Percentiles rank a stretch among this genome's conserved stretches.
These are phyloP conservation scores for Russula sp. DNA, from an alignment of 768 basidiomycete species.

Conservation along the genomic window DNA sequence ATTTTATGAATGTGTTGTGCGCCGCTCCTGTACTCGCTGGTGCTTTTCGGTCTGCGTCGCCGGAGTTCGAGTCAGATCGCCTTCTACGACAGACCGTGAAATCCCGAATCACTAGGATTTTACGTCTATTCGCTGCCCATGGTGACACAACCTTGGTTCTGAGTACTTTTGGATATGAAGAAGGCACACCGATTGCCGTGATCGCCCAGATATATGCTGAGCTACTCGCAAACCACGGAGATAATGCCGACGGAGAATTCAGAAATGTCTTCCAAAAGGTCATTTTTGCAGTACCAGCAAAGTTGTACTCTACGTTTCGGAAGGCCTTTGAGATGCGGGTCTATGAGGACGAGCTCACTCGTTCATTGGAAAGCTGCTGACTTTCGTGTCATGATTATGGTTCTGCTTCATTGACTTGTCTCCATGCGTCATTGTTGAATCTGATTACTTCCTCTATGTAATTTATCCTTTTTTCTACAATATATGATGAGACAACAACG, in stretches of 20 bases:
- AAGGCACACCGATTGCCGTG: conserved; percentile 7
- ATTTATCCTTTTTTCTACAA: conserved; percentile 4
- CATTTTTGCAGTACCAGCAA: conserved; percentile 16
- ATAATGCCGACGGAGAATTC: conserved; percentile 6
- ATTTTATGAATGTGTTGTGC: conserved; percentile 20
- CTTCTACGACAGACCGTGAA: conserved; percentile 14
- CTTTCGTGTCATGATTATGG: background rate
- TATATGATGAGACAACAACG: background rate
- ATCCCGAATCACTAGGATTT: conserved; percentile 4
- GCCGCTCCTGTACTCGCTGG: conserved; percentile 1
- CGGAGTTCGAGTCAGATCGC: background rate
- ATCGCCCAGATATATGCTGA: conserved; percentile 20
- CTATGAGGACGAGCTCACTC: conserved; percentile 15
- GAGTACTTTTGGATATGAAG: conserved; percentile 14
- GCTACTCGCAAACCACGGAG: conserved; percentile 11
- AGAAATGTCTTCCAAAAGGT: conserved; percentile 17
- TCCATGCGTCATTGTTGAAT: background rate
- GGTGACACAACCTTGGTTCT: conserved; percentile 18
- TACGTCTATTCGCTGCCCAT: conserved; percentile 12
- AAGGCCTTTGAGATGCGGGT: conserved; percentile 17
- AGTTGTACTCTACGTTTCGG: conserved; percentile 5
- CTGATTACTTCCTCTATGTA: background rate
- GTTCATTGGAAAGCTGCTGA: conserved; percentile 7
- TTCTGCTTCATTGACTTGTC: background rate
- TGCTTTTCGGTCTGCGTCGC: background rate